These are phyloP conservation scores for Cadophora sp. DNA, from an alignment of 2,329 filamentous ascomycete species.

Conservation along the genomic window DNA sequence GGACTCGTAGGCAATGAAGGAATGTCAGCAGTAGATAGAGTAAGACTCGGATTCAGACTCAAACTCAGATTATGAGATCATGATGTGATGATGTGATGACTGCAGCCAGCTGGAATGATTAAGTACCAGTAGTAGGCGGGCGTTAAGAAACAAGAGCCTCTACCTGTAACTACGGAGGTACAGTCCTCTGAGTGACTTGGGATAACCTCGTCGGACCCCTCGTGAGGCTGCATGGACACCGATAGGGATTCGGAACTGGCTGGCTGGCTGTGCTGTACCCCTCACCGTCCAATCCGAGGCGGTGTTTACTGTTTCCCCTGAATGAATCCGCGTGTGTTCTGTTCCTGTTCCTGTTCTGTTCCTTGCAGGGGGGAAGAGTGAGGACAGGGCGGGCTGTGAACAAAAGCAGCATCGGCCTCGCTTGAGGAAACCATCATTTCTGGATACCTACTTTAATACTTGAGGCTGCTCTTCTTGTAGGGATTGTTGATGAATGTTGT, in stretches of 20 bases:
- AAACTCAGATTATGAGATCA: neutral
- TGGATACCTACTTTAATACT: no score
- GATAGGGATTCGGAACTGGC: no score
- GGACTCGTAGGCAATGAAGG: neutral
- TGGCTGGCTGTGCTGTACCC: neutral
- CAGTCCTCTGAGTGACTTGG: no score
- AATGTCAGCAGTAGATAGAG: neutral
- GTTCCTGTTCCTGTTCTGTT: no score
- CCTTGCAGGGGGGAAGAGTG: no score
- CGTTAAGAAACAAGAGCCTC: neutral
- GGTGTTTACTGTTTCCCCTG: conserved; percentile 8
- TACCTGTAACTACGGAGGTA: conserved; percentile 1
- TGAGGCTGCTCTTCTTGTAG: no score
- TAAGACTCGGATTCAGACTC: no score
- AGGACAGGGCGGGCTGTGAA: no score
- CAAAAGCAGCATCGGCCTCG: no score
- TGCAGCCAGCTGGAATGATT: conserved; percentile 6
- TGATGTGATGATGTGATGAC: neutral
- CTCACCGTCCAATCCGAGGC: neutral
- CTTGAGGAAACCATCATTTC: no score
- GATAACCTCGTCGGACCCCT: conserved; percentile 2
- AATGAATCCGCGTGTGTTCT: neutral
- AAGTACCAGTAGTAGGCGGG: neutral
- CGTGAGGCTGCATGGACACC: conserved; percentile 1
- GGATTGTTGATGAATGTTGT: no score